These are phyloP conservation scores for Lantana camara DNA, from an alignment of 257 asterid species.

Conservation along the genomic window DNA sequence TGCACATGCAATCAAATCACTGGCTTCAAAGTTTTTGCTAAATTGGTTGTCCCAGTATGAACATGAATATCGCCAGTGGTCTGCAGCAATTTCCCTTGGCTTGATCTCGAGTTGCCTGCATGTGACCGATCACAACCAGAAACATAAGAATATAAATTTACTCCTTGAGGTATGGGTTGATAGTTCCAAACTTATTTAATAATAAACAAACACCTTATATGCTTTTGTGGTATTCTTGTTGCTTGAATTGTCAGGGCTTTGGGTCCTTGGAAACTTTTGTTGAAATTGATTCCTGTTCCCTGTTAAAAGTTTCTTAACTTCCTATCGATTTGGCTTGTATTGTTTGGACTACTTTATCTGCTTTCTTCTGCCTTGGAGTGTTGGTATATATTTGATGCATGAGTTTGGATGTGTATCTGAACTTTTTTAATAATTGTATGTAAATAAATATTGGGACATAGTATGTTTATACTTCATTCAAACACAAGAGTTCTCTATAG, in stretches of 20 bases:
- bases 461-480: constrained; percentile 1
- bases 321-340: not conserved
- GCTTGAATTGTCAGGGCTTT: not conserved
- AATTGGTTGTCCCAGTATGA: constrained; percentile 82
- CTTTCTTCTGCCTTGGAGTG: constrained; percentile 14
- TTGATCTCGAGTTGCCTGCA: constrained; percentile 90
- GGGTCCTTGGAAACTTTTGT: not conserved
- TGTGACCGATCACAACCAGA: constrained; percentile 83
- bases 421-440: constrained; percentile 4
- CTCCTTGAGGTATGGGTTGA: constrained; percentile 73
- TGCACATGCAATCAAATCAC: constrained; percentile 63
- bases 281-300: constrained; percentile 5
- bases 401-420: constrained; percentile 14
- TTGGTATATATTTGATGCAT: constrained; percentile 14
- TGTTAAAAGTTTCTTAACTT: not conserved
- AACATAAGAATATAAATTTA: constrained; percentile 63
- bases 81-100: constrained; percentile 96
- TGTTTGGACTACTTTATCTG: constrained; percentile 25
- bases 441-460: too few relatives aligned
- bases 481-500: not conserved
- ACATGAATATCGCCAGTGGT: constrained; percentile 93
- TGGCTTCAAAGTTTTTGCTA: constrained; percentile 78
- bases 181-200: constrained; percentile 8
- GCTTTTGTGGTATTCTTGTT: constrained; percentile 14
- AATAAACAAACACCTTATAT: constrained; percentile 1